phyloP scores from a whole-genome alignment of 345 rosid species.

The Populus pruinosa region DNA sequence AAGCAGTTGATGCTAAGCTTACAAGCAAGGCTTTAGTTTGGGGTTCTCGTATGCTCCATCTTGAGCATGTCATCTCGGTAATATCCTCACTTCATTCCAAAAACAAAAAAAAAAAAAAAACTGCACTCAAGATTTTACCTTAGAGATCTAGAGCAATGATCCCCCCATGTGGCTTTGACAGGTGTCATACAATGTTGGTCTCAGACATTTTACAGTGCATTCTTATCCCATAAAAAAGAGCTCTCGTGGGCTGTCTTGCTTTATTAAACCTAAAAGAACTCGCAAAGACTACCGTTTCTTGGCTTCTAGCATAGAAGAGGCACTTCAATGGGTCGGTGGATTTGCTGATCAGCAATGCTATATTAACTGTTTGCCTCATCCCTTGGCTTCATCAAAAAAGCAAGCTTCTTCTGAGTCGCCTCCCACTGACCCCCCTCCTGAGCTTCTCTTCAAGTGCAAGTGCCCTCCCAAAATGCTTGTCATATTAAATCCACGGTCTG shows the following conservation, averaged over 20 bases:
- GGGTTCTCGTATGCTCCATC: slow-evolving; percentile 70
- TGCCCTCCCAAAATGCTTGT: slow-evolving; percentile 92
- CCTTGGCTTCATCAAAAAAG: slow-evolving; percentile 83
- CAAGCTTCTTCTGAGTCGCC: slow-evolving; percentile 80
- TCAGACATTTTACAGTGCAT: slow-evolving; percentile 87
- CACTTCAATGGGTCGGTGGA: slow-evolving; percentile 95
- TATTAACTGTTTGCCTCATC: slow-evolving; percentile 87
- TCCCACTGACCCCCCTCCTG: slow-evolving; percentile 81
- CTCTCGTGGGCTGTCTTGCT: slow-evolving; percentile 71
- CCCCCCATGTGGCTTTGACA: slow-evolving; percentile 24
- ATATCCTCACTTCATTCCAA: not conserved
- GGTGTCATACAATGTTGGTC: slow-evolving; percentile 81
- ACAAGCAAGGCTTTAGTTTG: slow-evolving; percentile 83
- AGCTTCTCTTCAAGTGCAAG: slow-evolving; percentile 83
- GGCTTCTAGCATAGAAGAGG: slow-evolving; percentile 74
- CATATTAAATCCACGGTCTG: slow-evolving; percentile 91
- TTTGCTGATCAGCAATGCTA: slow-evolving; percentile 95
- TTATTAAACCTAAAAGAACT: slow-evolving; percentile 70
- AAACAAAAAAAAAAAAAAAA: too few relatives aligned
- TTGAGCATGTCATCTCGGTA: slow-evolving; percentile 81
- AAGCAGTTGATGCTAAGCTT: slow-evolving; percentile 67
- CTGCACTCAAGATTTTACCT: not conserved
- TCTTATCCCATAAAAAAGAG: slow-evolving; percentile 64
- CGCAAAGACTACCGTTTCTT: slow-evolving; percentile 78
- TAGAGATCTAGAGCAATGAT: not conserved